Base-by-base conservation (phyloP, 2,329 filamentous ascomycete species). In the Colletotrichum sp. region DNA sequence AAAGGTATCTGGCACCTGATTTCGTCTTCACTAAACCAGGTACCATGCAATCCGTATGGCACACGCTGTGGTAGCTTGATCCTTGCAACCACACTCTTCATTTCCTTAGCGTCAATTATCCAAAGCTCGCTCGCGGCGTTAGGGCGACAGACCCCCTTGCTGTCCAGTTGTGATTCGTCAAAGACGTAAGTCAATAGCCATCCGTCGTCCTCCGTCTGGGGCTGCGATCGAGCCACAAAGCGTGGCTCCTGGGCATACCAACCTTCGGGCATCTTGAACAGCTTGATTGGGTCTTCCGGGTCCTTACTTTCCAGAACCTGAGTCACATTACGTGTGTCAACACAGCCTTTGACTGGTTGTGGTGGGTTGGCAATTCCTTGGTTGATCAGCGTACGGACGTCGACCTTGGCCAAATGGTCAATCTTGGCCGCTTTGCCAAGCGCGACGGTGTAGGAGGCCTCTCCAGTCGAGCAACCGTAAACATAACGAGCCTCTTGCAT, bases 161-260 rank as follows among this genome's bases (percentile, higher is more conserved):
- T 80, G n/a, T 92, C 87, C 0, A 94, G 84, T 80, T 95, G 92
- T 2, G 87, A 86, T 79, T 95, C 93, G 77, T 95, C 92, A 77
- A 95, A 95, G 2, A 93, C 92, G 78, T 94, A 95, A 62, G 91
- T 92, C 6, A 95, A 84, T 1, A 95, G 84, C 83, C 89, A 95
- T 0, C 93, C 93, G 77, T 93, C 92, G 78, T 95, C 93, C 81
- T 95, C 93, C 1, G 79, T 81, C 1, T 60, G 74, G 0, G 85
- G 82, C 13, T 83, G 78, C 2, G 78, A 60, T 2, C 89, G 83
- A 5, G 92, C 85, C 6, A 95, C 88, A 76, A 95, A 95, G 1
- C 91, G 88, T 2, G 92, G 90, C 82, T 95, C 93, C 80, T 95
- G 93, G 1, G 92, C 92, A 76, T 88, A 95, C 86, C 90, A 92